Base-by-base conservation (phyloP, 2,329 filamentous ascomycete species). In the Verticillium tricorpus region DNA sequence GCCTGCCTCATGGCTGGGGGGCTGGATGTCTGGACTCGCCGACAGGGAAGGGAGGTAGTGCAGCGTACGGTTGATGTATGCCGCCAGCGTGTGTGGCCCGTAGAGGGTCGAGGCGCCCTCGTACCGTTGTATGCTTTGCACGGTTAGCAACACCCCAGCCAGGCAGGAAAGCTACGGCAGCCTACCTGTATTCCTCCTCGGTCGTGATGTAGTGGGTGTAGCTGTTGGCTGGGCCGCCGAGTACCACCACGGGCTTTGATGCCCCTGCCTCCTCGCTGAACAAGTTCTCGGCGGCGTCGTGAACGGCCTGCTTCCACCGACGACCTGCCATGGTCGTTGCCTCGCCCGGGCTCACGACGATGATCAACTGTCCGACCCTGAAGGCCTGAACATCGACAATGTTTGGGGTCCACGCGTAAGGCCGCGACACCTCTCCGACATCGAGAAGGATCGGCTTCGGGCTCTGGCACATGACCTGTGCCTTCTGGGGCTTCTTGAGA, bases 301-400 rank as follows among this genome's bases (percentile, higher is more conserved):
- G 78, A 60, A 95, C 80, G 1, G 91, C 89, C 63, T 85, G 80
- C 68, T 89, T 90, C 93, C 93, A 97, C 37, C 93, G 86, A 12
- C 93, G 86, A 1, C 93, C 93, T 1, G 91, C 85, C 93, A 97
- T 97, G 9, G 93, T 97, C 0, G 91, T 95, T 1, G 91, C 92
- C 76, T 97, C 93, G 56, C 92, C 91, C 0, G 93, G 89, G 32
- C 89, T 89, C n/a, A 96, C 84, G 66, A 97, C 88, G 66, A 97
- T 90, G 64, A 96, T 80, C 57, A 97, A 78, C 69, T 96, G 91
- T 2, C 93, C 93, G 2, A 94, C 88, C 25, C 93, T 89, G 15
- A 97, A 79, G 19, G 91, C 78, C 73, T 97, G 93, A 31, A 97
- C 83, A 71, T 97, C 92, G 61, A 96, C 89, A 65, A 97, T 90